Evolutionary conservation across 177 flowering plant species (phyloP), one percentile per base, ranked within the genome.

Genomic region (Vitis hybrid): DNA sequence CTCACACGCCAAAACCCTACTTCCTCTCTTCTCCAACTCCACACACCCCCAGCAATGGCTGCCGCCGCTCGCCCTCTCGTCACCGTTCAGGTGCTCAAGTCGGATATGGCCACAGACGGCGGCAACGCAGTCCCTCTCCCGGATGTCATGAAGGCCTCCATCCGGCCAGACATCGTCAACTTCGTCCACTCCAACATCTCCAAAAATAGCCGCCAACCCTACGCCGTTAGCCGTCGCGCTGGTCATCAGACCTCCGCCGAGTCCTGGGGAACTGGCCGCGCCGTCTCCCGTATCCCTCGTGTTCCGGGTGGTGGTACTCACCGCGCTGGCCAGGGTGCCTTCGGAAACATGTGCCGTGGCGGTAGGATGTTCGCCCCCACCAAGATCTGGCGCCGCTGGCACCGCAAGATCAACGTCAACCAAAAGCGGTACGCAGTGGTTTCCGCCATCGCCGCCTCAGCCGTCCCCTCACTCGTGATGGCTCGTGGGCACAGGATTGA

Each of bases 191-290:
- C 82, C 70, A 78, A 90, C 68, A 83, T 93, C 68, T 85, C 91
- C 45, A 90, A 89, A 60, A 93, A 91, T 85, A 64, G 76, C 65
- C 93, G 98, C 59, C 93, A 89, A 70, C 98, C 95, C 52, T 91
- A 91, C 74, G 95, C 98, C 71, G 97, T 93, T 14, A 76, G 83
- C 73, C 73, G 62, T 67, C 59, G 62, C 0, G 98, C 97, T 70
- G 97, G 97, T n/a, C 97, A 93, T 79, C 98, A 93, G 85, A 93
- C 98, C 75, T 93, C 98, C 14, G 97, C 98, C 66, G 94, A 93
- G 83, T 90, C 94, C 1, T 93, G 97, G 97, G 98, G 98, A 1
- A 93, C 98, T 1, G 97, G 95, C 3, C 94, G 97, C 3, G 98
- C 98, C 58, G 98, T 93, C 1, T 93, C 98, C 9, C 93, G 95